phyloP scores from a whole-genome alignment of 1,139 yeast genomes.

The Geotrichum klebahnii region DNA sequence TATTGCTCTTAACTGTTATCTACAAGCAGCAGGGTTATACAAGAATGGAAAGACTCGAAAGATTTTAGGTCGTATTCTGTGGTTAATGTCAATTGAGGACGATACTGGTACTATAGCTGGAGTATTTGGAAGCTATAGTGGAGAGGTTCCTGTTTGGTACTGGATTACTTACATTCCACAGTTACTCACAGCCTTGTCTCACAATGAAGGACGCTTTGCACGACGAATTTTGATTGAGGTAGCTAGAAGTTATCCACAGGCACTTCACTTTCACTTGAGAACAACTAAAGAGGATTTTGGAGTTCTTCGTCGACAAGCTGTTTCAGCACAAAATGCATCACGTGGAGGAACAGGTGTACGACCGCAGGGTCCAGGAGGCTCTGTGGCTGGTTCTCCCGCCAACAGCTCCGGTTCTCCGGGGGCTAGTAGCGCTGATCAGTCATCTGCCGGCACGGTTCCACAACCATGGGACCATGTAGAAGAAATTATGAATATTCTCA shows the following conservation, averaged over 20 bases:
- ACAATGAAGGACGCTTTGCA: constrained; percentile 83
- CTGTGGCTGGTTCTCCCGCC: constrained; percentile 23
- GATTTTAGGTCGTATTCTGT: constrained; percentile 79
- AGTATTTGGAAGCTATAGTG: constrained; percentile 88
- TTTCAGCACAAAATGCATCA: constrained; percentile 42
- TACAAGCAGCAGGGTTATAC: constrained; percentile 95
- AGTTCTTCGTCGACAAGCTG: constrained; percentile 75
- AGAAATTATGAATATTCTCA: constrained; percentile 88
- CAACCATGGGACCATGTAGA: constrained; percentile 96
- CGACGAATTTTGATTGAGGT: constrained; percentile 83
- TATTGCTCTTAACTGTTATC: constrained; percentile 90
- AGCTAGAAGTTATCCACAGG: constrained; percentile 96
- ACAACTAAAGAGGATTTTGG: constrained; percentile 93
- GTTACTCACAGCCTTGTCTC: constrained; percentile 80
- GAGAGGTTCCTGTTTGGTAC: constrained; percentile 98
- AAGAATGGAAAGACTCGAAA: constrained; percentile 89
- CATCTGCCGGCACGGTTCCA: constrained; percentile 32
- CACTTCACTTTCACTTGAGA: constrained; percentile 89
- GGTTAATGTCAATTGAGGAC: constrained; percentile 93
- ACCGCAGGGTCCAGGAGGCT: constrained; percentile 17
- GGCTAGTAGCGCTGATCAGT: constrained; percentile 24
- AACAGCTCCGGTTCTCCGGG: constrained; percentile 9
- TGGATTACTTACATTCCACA: constrained; percentile 98
- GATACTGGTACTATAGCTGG: constrained; percentile 72
- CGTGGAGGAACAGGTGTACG: constrained; percentile 13